Percentiles rank a stretch among this genome's conserved stretches.
Conservation (phyloP, 1,139 yeast species). For the Pichia kudriavzevii region DNA sequence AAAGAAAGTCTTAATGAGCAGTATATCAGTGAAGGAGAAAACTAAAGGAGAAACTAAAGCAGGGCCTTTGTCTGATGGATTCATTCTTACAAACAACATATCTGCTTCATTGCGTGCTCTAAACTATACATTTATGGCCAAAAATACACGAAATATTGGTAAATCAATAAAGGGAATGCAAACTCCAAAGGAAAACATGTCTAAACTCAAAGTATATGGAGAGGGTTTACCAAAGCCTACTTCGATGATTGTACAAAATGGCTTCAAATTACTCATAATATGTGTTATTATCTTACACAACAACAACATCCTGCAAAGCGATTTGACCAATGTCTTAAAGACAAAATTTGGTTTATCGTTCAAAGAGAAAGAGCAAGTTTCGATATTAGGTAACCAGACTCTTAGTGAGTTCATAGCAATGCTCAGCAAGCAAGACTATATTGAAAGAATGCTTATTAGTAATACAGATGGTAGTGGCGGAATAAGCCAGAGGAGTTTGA, state of each 20-base stretch:
- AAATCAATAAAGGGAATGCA: constrained; percentile 13
- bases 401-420: constrained; percentile 25
- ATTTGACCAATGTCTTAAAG: constrained; percentile 25
- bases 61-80: constrained; percentile 17
- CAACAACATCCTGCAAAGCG: constrained; percentile 31
- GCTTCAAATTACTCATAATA: constrained; percentile 28
- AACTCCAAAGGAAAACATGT: not conserved
- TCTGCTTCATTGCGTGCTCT: constrained; percentile 19
- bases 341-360: constrained; percentile 24
- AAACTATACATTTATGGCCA: constrained; percentile 16
- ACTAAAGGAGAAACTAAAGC: not conserved
- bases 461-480: constrained; percentile 1
- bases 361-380: constrained; percentile 17
- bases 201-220: constrained; percentile 4
- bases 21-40: not conserved
- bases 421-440: constrained; percentile 29
- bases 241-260: constrained; percentile 24
- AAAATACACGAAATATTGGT: constrained; percentile 11
- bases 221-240: constrained; percentile 22
- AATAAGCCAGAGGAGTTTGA: constrained; percentile 11
- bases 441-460: constrained; percentile 11
- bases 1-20: constrained; percentile 9
- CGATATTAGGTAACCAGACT: constrained; percentile 18
- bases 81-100: constrained; percentile 21
- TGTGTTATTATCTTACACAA: constrained; percentile 28